Percentiles rank a stretch among this genome's conserved stretches.
Evolutionary conservation across 257 asterid species (phyloP).

Genomic region (Solanum pinnatisectum): DNA sequence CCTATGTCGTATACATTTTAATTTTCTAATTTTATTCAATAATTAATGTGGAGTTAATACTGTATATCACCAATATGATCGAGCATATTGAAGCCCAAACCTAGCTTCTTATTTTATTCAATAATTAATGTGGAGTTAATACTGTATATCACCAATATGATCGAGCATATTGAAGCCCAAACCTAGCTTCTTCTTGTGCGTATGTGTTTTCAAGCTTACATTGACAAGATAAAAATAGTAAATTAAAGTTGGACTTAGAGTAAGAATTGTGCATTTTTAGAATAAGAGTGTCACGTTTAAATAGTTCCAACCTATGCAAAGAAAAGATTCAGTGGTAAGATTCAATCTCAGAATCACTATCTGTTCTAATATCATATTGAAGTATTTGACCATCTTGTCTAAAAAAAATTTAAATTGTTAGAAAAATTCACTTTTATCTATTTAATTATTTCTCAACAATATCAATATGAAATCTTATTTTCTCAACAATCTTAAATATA

Average conservation of each 20-base stretch:
- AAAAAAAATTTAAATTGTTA: neutral
- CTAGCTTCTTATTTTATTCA: no score
- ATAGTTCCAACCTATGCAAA: neutral
- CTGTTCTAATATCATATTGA: no score
- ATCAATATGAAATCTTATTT: neutral
- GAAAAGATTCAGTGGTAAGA: neutral
- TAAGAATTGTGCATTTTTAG: accelerated
- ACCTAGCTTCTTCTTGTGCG: no score
- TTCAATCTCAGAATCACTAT: neutral
- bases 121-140: neutral
- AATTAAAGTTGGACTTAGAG: neutral
- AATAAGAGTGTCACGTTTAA: neutral
- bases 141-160: no score
- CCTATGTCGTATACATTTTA: no score
- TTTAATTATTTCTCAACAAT: neutral
- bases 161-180: no score
- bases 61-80: no score
- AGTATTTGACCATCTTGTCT: no score
- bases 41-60: neutral
- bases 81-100: no score
- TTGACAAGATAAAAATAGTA: no score
- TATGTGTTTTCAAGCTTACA: no score
- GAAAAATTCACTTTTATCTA: neutral
- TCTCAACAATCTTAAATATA: neutral
- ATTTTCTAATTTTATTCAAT: no score